Evolutionary conservation across 2,329 filamentous ascomycete genomes (phyloP).

Genomic region (Blastomyces silverae): DNA sequence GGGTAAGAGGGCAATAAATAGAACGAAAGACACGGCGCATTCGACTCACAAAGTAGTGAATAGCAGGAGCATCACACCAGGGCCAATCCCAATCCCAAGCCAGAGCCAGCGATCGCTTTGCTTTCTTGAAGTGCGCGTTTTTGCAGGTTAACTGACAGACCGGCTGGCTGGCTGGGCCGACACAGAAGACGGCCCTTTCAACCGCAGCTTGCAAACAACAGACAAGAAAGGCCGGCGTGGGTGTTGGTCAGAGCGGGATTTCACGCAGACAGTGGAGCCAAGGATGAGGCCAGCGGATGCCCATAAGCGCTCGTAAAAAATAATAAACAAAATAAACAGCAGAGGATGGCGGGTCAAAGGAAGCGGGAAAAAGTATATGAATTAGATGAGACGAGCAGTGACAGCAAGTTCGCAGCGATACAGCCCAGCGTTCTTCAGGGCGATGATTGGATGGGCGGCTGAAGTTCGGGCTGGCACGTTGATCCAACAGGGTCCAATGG

Average conservation of each 20-base stretch:
- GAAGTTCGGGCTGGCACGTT: slow-evolving; percentile 1
- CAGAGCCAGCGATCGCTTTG: not conserved
- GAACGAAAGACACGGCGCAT: not conserved
- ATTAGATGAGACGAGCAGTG: not conserved
- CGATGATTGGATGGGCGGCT: not conserved
- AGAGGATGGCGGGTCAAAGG: not conserved
- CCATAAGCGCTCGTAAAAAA: not conserved
- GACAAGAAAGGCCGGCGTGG: not conserved
- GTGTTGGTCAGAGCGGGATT: not conserved
- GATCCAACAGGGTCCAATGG: not conserved
- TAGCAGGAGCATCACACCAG: slow-evolving; percentile 1
- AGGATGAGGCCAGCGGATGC: not conserved
- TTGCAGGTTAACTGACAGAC: not conserved
- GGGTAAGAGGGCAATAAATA: not conserved
- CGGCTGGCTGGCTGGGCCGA: not conserved
- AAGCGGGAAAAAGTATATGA: not conserved
- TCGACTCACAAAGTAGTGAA: slow-evolving; percentile 4
- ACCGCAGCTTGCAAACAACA: not conserved
- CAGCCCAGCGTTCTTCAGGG: slow-evolving; percentile 1
- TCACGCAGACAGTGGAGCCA: not conserved
- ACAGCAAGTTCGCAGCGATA: not conserved
- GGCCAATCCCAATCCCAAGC: not conserved
- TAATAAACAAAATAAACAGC: not conserved
- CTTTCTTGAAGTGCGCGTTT: not conserved
- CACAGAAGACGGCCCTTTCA: not conserved